phyloP scores from a whole-genome alignment of 2,329 filamentous ascomycete species.

The Colletotrichum melonis region DNA sequence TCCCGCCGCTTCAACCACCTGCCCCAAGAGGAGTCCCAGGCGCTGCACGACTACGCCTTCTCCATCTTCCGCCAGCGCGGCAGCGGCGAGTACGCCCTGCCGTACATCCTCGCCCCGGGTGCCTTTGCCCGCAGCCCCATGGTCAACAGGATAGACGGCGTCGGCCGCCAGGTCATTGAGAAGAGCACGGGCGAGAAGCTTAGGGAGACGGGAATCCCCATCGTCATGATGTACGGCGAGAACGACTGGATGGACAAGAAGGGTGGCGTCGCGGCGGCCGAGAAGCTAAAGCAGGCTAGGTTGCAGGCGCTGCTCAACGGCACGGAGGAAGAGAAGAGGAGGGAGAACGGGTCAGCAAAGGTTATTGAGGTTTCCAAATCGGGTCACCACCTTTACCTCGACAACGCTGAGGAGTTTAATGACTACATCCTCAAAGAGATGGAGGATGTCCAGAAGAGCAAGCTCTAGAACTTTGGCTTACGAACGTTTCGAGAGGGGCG shows the following conservation, averaged over 20 bases:
- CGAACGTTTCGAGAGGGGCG: neutral
- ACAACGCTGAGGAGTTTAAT: slow-evolving; percentile 70
- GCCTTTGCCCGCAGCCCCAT: slow-evolving; percentile 90
- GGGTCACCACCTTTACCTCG: slow-evolving; percentile 70
- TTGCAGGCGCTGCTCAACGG: slow-evolving; percentile 69
- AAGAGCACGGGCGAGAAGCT: slow-evolving; percentile 37
- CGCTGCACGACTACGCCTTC: slow-evolving; percentile 93
- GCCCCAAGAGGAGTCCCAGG: slow-evolving; percentile 80
- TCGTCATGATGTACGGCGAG: slow-evolving; percentile 96
- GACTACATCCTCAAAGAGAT: slow-evolving; percentile 63
- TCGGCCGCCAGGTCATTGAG: slow-evolving; percentile 77
- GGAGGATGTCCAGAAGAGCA: slow-evolving; percentile 54
- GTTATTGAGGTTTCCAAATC: slow-evolving; percentile 79
- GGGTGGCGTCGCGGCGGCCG: slow-evolving; percentile 82
- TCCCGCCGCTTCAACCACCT: slow-evolving; percentile 92
- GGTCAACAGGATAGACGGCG: slow-evolving; percentile 85
- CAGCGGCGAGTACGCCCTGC: slow-evolving; percentile 92
- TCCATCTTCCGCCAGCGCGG: slow-evolving; percentile 92
- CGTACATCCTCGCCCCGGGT: slow-evolving; percentile 92
- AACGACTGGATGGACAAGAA: slow-evolving; percentile 99
- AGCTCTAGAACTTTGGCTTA: neutral
- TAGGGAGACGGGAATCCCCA: slow-evolving; percentile 76
- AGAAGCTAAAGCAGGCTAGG: slow-evolving; percentile 80
- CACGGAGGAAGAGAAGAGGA: slow-evolving; percentile 73
- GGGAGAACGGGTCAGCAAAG: slow-evolving; percentile 84